Evolutionary conservation across 2,329 filamentous ascomycete species (phyloP), one percentile per base, ranked within the genome.

Genomic region (Colletotrichum incanum): DNA sequence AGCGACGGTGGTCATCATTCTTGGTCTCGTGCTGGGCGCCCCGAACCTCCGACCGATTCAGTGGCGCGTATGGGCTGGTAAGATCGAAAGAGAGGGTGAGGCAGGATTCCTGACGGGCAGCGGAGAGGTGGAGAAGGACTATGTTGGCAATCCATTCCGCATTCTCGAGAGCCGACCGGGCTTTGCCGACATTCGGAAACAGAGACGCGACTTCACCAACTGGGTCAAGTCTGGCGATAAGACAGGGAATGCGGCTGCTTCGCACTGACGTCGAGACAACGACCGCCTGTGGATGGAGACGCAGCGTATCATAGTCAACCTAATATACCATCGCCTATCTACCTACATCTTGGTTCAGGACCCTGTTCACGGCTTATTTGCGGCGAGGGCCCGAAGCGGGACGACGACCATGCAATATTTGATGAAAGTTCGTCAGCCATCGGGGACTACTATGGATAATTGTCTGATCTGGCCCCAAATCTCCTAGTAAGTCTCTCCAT

Each of bases 151-250:
- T 79, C 94, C 95, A 7, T 98, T 95, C 81, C 87, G 86, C 61
- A 87, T 90, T 56, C 82, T 98, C 72, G 96, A 98, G 83, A 92
- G 93, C 72, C 86, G 96, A 76, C 90, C 92, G 58, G 92, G 94
- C 1, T 99, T 98, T 78, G 89, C 94, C 84, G 94, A 99, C 84
- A 94, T 98, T 74, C 91, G 94, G 81, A 93, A 91, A 80, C 88
- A 95, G 83, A 89, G 93, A 79, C 91, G 88, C 79, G 93, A 95
- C 72, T 98, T 97, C 85, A 88, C 90, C 20, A 88, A 92, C 74
- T 97, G 94, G 94, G 88, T 91, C 43, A 87, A 87, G 78, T 79
- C 56, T 60, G 69, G 72, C 4, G 74, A 77, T 49, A 77, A 67
- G 47, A 47, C 75, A 61, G 41, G 37, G 2, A 66, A 31, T 16